Base-by-base conservation (phyloP, 805 yeast species). In the Komagataella kurtzmanii region DNA sequence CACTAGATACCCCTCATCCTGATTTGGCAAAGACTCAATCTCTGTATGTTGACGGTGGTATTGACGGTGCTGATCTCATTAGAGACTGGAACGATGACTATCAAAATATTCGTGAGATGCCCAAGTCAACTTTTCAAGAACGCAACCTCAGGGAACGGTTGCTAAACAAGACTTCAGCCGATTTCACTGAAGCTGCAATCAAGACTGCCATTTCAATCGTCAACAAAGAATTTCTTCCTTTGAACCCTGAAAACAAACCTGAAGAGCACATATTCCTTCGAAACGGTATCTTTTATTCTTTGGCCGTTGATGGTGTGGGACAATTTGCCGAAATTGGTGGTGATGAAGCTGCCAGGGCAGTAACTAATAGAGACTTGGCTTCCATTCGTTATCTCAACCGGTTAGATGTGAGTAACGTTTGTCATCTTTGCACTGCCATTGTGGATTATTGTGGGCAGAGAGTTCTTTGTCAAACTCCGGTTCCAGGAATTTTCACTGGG, bases 11-110 rank as follows among this genome's bases (percentile, higher is more conserved):
- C 47, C 56, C 57, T 17, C 40, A 30, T 30, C 79, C 88, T 4
- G 95, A 87, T 60, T 60, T 76, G 49, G 76, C 81, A 21, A 73
- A 83, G 56, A 65, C 81, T 40, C 93, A 85, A 67, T 68, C 74
- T 50, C 77, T 66, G 55, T 70, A 71, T 49, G 67, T 81, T 47
- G 59, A 66, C 46, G 76, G 77, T 56, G 86, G 86, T 44, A 72
- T 75, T 21, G 85, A 80, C 56, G 85, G 82, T 46, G 74, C 77
- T 24, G 82, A 76, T 49, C 63, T 68, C 18, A 66, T 69, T 46
- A 83, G 83, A 59, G 96, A 91, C 59, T 90, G 95, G 86, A 89
- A 89, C 64, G 96, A 85, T 57, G 97, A 93, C 59, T 81, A 81
- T 61, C 98, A 93, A 70, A 74, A 88, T 2, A 74, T 88, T 49